Evolutionary conservation across 768 basidiomycete species (phyloP), one percentile per base, ranked within the genome.

Genomic region (Thelephora aurantiotincta): DNA sequence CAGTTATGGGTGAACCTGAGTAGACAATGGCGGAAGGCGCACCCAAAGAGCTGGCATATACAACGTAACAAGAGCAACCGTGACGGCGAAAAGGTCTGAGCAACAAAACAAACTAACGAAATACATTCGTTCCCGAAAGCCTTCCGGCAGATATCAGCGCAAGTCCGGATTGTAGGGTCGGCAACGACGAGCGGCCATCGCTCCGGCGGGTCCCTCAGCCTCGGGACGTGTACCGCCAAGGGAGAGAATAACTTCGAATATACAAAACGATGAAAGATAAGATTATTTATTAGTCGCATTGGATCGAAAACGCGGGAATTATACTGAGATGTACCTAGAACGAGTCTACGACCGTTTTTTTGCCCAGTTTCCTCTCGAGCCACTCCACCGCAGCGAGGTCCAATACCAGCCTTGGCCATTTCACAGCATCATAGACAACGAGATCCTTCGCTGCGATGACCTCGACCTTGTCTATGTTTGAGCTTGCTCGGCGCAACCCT

Each of bases 51-150:
- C 96, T 92, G 9, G 85, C 89, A n/a, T n/a, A 52, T 87, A 88
- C 2, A 97, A 63, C 1, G 92, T 88, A 43, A 96, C 75, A n/a
- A 94, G 73, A 44, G 90, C 75, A 30, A 96, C 88, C 85, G 82
- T 77, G 20, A 94, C 72, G 33, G 87, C 77, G 58, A 94, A 92
- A 6, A 91, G 61, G 60, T 96, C 92, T 7, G 92, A 67, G 53
- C 87, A 90, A 60, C 94, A 94, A 52, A 94, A 68, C 6, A 71
- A 46, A 52, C 77, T 79, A 45, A 86, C 81, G 22, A 82, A 54
- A 0, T 77, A 64, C 26, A 74, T 41, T 70, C 71, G 6, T 73
- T 70, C 1, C 93, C 93, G 62, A 93, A 94, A 1, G 93, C 91
- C 57, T 85, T 89, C 49, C 76, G 72, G 22, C 85, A 89, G 51